phyloP scores from a whole-genome alignment of 2,329 filamentous ascomycete species.

The Rasamsonia emersonii region DNA sequence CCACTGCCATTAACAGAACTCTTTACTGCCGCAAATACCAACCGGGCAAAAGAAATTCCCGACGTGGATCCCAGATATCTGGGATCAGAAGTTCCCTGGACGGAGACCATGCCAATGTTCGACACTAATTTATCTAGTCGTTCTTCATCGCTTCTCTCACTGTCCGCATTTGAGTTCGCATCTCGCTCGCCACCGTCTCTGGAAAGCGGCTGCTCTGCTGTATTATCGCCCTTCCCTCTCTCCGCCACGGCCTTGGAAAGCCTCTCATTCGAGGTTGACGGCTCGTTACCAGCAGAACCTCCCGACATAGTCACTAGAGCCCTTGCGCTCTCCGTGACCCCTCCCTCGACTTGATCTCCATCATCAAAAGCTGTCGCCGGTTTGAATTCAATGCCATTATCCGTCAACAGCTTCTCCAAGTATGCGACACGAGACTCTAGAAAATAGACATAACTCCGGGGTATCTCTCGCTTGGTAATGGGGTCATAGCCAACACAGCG shows the following conservation, averaged over 20 bases:
- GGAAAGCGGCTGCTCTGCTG: slow-evolving; percentile 10
- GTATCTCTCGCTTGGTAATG: slow-evolving; percentile 92
- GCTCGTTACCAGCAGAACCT: slow-evolving; percentile 12
- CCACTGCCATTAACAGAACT: slow-evolving; percentile 52
- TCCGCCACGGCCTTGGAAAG: slow-evolving; percentile 13
- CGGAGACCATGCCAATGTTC: slow-evolving; percentile 66
- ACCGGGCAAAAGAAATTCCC: slow-evolving; percentile 86
- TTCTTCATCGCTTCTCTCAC: slow-evolving; percentile 49
- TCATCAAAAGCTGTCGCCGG: slow-evolving; percentile 59
- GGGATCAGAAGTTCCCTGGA: slow-evolving; percentile 68
- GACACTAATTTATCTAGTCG: slow-evolving; percentile 59
- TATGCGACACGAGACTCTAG: slow-evolving; percentile 79
- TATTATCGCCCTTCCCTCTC: slow-evolving; percentile 13
- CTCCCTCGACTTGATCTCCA: too few relatives aligned
- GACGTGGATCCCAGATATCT: slow-evolving; percentile 77
- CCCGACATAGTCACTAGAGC: slow-evolving; percentile 20
- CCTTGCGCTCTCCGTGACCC: slow-evolving; percentile 28
- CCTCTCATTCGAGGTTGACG: slow-evolving; percentile 10
- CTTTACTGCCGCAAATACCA: slow-evolving; percentile 91
- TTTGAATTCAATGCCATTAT: slow-evolving; percentile 63
- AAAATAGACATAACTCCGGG: slow-evolving; percentile 87
- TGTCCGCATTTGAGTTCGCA: slow-evolving; percentile 27
- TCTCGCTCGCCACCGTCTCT: slow-evolving; percentile 13
- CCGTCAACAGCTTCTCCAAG: slow-evolving; percentile 65
- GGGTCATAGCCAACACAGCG: slow-evolving; percentile 93